These are phyloP conservation scores for Boletus eberwhitei DNA, from an alignment of 768 basidiomycete species.

Conservation along the genomic window DNA sequence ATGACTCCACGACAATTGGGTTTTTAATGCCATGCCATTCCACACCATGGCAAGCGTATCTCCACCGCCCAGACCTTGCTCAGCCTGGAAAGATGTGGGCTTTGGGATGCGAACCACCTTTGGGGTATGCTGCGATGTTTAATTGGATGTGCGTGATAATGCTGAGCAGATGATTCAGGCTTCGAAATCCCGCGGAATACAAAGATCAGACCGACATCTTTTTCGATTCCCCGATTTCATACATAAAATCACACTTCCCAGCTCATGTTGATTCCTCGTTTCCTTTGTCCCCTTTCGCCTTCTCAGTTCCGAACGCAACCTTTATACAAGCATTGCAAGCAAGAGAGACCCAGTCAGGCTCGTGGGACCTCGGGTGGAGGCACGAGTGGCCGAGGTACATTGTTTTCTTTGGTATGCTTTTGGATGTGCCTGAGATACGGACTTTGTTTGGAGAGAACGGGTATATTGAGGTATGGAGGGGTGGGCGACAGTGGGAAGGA, in stretches of 20 bases:
- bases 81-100: conserved; percentile 65
- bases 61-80: conserved; percentile 70
- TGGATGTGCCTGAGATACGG: conserved; percentile 50
- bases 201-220: conserved; percentile 81
- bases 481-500: conserved; percentile 76
- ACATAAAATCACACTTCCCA: conserved; percentile 70
- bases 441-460: conserved; percentile 48
- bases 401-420: conserved; percentile 78
- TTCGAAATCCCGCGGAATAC: conserved; percentile 54
- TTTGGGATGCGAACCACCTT: conserved; percentile 89
- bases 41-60: conserved; percentile 84
- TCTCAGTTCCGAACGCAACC: conserved; percentile 45
- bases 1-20: conserved; percentile 59
- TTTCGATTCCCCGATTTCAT: conserved; percentile 65
- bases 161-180: conserved; percentile 23
- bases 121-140: conserved; percentile 52
- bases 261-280: conserved; percentile 54
- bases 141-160: background rate
- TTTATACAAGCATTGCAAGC: conserved; percentile 20
- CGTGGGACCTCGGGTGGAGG: conserved; percentile 42
- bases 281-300: conserved; percentile 57
- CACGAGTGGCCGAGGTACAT: conserved; percentile 84
- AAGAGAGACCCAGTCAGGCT: conserved; percentile 27
- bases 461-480: conserved; percentile 62
- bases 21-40: conserved; percentile 97